These are phyloP conservation scores for Beauveria brongniartii DNA, from an alignment of 2,329 filamentous ascomycete genomes.

Conservation along the genomic window DNA sequence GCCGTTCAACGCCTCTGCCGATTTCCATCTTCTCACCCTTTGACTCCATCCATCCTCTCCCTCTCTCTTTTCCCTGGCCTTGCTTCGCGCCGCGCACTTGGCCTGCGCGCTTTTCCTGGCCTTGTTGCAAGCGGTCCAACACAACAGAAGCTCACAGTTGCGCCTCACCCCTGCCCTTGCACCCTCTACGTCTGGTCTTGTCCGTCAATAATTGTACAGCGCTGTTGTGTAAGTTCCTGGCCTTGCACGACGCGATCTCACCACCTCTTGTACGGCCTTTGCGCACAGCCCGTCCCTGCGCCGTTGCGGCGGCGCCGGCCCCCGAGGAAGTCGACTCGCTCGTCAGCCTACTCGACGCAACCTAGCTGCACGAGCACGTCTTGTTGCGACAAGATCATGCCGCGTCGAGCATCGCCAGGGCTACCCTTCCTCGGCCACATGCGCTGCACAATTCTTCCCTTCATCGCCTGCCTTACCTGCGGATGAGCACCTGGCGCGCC, in stretches of 20 bases:
- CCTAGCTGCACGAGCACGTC: background rate
- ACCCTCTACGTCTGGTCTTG: background rate
- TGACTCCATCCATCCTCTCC: too few species aligned
- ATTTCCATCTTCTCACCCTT: background rate
- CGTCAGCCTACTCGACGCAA: background rate
- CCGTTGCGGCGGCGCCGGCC: background rate
- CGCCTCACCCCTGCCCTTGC: background rate
- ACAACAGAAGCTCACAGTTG: conserved; percentile 6
- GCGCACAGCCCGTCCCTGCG: background rate
- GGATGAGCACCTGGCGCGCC: background rate
- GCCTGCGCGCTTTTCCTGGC: conserved; percentile 10
- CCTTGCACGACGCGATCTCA: background rate
- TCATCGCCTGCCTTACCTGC: background rate
- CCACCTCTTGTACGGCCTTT: background rate
- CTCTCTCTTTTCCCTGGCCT: background rate
- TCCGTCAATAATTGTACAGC: background rate
- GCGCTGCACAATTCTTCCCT: background rate
- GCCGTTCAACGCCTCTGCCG: background rate
- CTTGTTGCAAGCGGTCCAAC: background rate
- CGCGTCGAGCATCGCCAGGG: background rate
- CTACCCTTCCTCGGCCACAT: background rate
- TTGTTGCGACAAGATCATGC: background rate
- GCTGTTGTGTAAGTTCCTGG: conserved; percentile 5
- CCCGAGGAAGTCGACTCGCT: background rate
- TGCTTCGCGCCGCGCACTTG: conserved; percentile 6